phyloP scores from a whole-genome alignment of 2,329 filamentous ascomycete genomes.

The Fonsecaea pedrosoi region DNA sequence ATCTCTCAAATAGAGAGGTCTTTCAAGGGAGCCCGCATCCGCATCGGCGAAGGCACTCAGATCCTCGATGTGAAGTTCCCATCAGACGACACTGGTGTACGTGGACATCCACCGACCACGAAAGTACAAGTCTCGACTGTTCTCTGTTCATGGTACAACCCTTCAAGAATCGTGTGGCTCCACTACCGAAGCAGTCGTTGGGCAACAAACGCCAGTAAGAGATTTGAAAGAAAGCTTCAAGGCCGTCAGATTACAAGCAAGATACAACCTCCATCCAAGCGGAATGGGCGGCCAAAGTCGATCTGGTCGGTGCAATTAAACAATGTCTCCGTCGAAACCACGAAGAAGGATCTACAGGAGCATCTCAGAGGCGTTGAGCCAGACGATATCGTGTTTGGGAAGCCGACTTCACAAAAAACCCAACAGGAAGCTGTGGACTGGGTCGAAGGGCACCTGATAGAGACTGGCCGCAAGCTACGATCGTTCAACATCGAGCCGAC shows the following conservation, averaged over 20 bases:
- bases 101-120: neutral
- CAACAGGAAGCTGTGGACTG: slow-evolving; percentile 2
- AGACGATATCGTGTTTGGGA: slow-evolving; percentile 12
- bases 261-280: slow-evolving; percentile 12
- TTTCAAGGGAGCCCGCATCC: slow-evolving; percentile 12
- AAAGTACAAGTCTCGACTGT: slow-evolving; percentile 21
- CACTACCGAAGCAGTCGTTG: slow-evolving; percentile 21
- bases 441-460: slow-evolving; percentile 6
- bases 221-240: slow-evolving; percentile 18
- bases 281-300: neutral
- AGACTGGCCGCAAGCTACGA: slow-evolving; percentile 8
- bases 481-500: slow-evolving; percentile 7
- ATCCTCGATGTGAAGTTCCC: slow-evolving; percentile 19
- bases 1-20: neutral
- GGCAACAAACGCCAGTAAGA: slow-evolving; percentile 15
- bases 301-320: slow-evolving; percentile 22
- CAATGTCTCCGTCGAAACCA: slow-evolving; percentile 19
- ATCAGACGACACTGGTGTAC: neutral
- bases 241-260: slow-evolving; percentile 10
- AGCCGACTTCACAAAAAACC: slow-evolving; percentile 6
- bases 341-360: slow-evolving; percentile 3
- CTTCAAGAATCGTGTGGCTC: slow-evolving; percentile 24
- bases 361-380: slow-evolving; percentile 14
- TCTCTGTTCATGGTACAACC: slow-evolving; percentile 27
- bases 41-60: slow-evolving; percentile 17